Percentiles rank a stretch among this genome's conserved stretches.
Conservation (phyloP, 164 flowering plant genomes). For the Tinospora cordifolia region DNA sequence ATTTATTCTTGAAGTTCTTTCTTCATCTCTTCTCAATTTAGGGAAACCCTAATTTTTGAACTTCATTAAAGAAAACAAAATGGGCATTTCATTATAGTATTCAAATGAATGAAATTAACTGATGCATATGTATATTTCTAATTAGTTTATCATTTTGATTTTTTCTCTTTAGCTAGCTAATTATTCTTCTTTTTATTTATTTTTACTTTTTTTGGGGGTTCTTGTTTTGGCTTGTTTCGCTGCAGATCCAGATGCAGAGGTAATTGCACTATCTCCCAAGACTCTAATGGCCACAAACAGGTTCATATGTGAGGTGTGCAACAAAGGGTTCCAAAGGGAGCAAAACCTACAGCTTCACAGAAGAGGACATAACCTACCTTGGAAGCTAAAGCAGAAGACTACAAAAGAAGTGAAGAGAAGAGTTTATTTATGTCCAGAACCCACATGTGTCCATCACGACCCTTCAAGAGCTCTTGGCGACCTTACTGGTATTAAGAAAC, state of each 20-base stretch:
- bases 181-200: slow-evolving; percentile 7
- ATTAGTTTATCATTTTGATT: too few species aligned
- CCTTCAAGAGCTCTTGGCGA: slow-evolving; percentile 86
- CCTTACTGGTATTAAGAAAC: slow-evolving; percentile 89
- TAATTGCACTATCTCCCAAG: slow-evolving; percentile 82
- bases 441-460: slow-evolving; percentile 84
- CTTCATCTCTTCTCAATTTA: not conserved
- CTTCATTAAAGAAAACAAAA: not conserved
- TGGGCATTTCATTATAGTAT: not conserved
- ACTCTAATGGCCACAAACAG: slow-evolving; percentile 89
- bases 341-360: slow-evolving; percentile 88
- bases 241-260: slow-evolving; percentile 88
- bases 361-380: slow-evolving; percentile 90
- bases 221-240: slow-evolving; percentile 13
- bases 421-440: slow-evolving; percentile 84
- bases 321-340: slow-evolving; percentile 91
- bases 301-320: slow-evolving; percentile 85
- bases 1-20: not conserved
- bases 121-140: not conserved
- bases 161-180: not conserved
- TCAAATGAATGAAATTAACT: too few species aligned
- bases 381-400: slow-evolving; percentile 83
- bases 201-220: slow-evolving; percentile 7
- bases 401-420: slow-evolving; percentile 64
- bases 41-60: slow-evolving; percentile 16